These are phyloP conservation scores for Colletotrichum kahawae DNA, from an alignment of 2,329 filamentous ascomycete genomes.

Conservation along the genomic window DNA sequence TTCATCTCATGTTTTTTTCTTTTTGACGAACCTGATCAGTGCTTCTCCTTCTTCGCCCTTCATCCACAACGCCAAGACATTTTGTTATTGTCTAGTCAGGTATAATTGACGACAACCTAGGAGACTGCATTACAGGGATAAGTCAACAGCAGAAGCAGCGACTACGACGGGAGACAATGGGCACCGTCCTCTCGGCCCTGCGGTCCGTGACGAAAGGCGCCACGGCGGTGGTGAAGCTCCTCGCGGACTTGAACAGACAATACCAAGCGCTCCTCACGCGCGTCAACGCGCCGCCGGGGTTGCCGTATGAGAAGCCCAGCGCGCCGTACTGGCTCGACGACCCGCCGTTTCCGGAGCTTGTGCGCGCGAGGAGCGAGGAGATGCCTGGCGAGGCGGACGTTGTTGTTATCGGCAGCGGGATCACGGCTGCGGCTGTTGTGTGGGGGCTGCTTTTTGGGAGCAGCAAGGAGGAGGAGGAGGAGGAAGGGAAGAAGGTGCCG, in stretches of 20 bases:
- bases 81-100: not conserved
- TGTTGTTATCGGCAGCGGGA: constrained; percentile 60
- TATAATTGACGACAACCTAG: not conserved
- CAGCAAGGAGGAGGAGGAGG: not conserved
- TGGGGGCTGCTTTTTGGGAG: constrained; percentile 24
- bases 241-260: constrained; percentile 31
- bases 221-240: constrained; percentile 26
- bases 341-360: constrained; percentile 47
- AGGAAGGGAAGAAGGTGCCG: not conserved
- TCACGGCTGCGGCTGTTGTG: constrained; percentile 50
- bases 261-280: constrained; percentile 34
- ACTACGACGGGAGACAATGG: constrained; percentile 29
- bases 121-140: too few species aligned
- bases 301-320: constrained; percentile 47
- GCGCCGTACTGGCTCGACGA: constrained; percentile 51
- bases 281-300: constrained; percentile 37
- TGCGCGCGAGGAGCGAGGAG: constrained; percentile 33
- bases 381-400: constrained; percentile 49
- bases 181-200: constrained; percentile 34
- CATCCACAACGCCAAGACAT: not conserved
- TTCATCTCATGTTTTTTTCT: not conserved
- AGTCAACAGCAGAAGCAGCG: too few species aligned
- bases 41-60: not conserved
- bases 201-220: constrained; percentile 26
- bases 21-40: not conserved